phyloP scores from a whole-genome alignment of 352 stramenopile genomes.

The Globisporangium okanoganense region DNA sequence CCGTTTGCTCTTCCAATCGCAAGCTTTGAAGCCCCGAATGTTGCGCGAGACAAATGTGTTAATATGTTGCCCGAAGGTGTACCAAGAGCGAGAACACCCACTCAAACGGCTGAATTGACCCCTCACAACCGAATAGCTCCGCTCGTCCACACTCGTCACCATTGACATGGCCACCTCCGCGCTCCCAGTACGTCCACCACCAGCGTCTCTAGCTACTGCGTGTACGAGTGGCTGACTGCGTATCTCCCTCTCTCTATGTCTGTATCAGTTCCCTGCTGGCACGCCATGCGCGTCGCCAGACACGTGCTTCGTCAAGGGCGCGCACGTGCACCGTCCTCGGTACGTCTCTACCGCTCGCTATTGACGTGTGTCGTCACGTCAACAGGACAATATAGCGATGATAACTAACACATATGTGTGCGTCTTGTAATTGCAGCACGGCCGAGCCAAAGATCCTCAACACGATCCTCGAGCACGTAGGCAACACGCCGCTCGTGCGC shows the following conservation, averaged over 20 bases:
- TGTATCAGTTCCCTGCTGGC: conserved; percentile 23
- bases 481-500: conserved; percentile 93
- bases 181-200: conserved; percentile 21
- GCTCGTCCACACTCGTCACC: not conserved
- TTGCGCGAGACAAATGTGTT: not conserved
- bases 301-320: conserved; percentile 63
- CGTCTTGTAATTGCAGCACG: no score
- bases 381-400: not conserved
- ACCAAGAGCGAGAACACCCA: not conserved
- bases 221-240: not conserved
- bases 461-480: conserved; percentile 92
- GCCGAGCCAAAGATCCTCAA: conserved; percentile 87
- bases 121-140: conserved; percentile 4
- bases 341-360: conserved; percentile 17
- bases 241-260: not conserved
- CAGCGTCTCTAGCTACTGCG: not conserved
- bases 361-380: not conserved
- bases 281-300: conserved; percentile 41
- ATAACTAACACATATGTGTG: no score
- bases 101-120: not conserved
- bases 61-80: not conserved
- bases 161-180: conserved; percentile 24
- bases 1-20: conserved; percentile 12
- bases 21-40: not conserved
- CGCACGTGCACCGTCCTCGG: conserved; percentile 60